These are phyloP conservation scores for Kwoniella europaea DNA, from an alignment of 768 basidiomycete genomes.

Conservation along the genomic window DNA sequence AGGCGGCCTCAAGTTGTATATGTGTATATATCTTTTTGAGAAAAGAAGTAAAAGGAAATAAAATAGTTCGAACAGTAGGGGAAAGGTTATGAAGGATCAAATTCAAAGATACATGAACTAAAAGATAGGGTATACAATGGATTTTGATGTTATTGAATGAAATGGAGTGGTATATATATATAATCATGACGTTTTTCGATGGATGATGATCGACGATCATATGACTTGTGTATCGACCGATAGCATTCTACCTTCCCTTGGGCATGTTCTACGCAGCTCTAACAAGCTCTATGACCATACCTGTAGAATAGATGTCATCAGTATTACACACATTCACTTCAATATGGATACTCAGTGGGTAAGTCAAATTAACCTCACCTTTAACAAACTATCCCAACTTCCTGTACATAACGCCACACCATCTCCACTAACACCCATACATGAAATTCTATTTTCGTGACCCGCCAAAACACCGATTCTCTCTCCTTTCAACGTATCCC, in stretches of 20 bases:
- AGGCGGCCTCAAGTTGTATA: too few relatives aligned
- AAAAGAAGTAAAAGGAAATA: too few relatives aligned
- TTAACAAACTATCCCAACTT: slow-evolving; percentile 95
- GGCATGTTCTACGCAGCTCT: neutral
- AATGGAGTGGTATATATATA: neutral
- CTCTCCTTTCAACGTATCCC: slow-evolving; percentile 98
- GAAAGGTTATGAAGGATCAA: neutral
- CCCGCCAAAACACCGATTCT: slow-evolving; percentile 96
- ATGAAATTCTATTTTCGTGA: slow-evolving; percentile 97
- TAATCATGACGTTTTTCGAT: neutral
- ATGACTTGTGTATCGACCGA: too few relatives aligned
- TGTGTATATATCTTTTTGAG: too few relatives aligned
- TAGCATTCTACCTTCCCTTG: too few relatives aligned
- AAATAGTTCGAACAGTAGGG: too few relatives aligned
- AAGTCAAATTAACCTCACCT: slow-evolving; percentile 65
- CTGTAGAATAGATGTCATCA: neutral
- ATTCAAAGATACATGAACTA: neutral
- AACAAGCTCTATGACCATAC: neutral
- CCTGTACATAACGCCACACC: slow-evolving; percentile 99
- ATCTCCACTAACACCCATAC: slow-evolving; percentile 91
- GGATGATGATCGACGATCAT: too few relatives aligned
- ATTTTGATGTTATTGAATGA: too few relatives aligned
- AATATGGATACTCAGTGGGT: too few relatives aligned
- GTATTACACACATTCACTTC: neutral
- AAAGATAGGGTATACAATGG: neutral